Percentiles rank a stretch among this genome's conserved stretches.
Conservation (phyloP, 2,329 filamentous ascomycete species). For the Pseudonectria buxi region DNA sequence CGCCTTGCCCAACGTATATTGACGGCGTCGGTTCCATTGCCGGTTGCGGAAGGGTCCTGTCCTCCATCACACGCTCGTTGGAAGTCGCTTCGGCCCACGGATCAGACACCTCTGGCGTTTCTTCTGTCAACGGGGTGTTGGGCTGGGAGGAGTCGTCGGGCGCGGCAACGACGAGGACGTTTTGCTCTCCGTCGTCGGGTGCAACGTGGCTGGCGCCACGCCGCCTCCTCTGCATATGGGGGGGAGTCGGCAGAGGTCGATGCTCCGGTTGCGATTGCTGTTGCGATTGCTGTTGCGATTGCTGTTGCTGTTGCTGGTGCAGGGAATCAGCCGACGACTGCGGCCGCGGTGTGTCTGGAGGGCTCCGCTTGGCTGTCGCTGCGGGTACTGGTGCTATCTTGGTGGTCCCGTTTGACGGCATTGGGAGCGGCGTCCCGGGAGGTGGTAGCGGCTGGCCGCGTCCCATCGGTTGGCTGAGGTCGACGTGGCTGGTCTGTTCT, state of each 20-base stretch:
- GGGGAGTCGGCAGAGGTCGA: constrained; percentile 4
- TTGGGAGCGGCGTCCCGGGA: constrained; percentile 69
- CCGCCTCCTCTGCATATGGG: constrained; percentile 33
- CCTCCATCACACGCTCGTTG: constrained; percentile 10
- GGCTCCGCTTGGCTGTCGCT: constrained; percentile 56
- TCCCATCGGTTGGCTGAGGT: constrained; percentile 66
- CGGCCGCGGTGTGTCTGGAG: constrained; percentile 19
- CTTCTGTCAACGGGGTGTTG: constrained; percentile 40
- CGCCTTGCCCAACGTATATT: constrained; percentile 6
- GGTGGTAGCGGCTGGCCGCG: constrained; percentile 76
- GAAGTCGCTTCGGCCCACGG: constrained; percentile 10
- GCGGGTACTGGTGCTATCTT: constrained; percentile 51
- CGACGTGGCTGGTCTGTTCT: constrained; percentile 29
- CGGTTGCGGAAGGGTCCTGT: constrained; percentile 10
- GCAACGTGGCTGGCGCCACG: constrained; percentile 28
- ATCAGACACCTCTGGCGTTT: constrained; percentile 13
- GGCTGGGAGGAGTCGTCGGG: constrained; percentile 54
- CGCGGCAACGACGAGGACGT: constrained; percentile 58
- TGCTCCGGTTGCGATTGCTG: constrained; percentile 9
- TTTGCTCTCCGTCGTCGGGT: constrained; percentile 37
- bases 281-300: constrained; percentile 4
- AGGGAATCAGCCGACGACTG: constrained; percentile 9
- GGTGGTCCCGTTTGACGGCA: constrained; percentile 52
- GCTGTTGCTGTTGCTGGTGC: constrained; percentile 14
- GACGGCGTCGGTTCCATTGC: constrained; percentile 6